Evolutionary conservation across 352 stramenopile species (phyloP).

Genomic region (Globisporangium acanthophoron): DNA sequence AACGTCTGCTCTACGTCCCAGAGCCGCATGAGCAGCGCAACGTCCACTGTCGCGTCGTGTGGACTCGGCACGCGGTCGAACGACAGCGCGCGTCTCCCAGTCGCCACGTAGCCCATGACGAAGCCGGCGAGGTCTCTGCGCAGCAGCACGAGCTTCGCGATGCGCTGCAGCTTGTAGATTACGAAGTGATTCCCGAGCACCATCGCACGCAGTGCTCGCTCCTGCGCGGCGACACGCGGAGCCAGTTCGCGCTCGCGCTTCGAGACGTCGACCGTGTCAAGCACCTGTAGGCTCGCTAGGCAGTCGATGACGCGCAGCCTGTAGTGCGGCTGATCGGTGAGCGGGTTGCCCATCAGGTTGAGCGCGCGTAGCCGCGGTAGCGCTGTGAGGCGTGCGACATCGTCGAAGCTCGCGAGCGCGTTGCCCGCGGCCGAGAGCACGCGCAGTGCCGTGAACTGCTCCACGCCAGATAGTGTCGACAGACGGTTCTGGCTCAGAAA

Average conservation of each 20-base stretch:
- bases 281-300: conserved; percentile 37
- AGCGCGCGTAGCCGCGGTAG: conserved; percentile 52
- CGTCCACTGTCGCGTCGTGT: conserved; percentile 31
- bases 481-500: conserved; percentile 85
- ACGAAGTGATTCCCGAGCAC: conserved; percentile 61
- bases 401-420: conserved; percentile 32
- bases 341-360: conserved; percentile 67
- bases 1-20: conserved; percentile 46
- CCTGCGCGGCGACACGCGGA: conserved; percentile 42
- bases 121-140: conserved; percentile 58
- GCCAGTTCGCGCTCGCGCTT: conserved; percentile 46
- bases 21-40: conserved; percentile 34
- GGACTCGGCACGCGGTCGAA: conserved; percentile 59
- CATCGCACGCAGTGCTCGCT: conserved; percentile 40
- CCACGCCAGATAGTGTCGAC: conserved; percentile 30
- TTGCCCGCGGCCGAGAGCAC: conserved; percentile 68
- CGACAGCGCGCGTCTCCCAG: neutral
- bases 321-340: conserved; percentile 75
- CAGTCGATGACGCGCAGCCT: conserved; percentile 45
- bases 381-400: conserved; percentile 28
- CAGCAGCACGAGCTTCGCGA: conserved; percentile 39
- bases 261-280: conserved; percentile 59
- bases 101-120: conserved; percentile 11
- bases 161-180: conserved; percentile 63
- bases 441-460: conserved; percentile 56